These are phyloP conservation scores for Juncus effusus DNA, from an alignment of 176 grass and related monocot genomes.

Conservation along the genomic window DNA sequence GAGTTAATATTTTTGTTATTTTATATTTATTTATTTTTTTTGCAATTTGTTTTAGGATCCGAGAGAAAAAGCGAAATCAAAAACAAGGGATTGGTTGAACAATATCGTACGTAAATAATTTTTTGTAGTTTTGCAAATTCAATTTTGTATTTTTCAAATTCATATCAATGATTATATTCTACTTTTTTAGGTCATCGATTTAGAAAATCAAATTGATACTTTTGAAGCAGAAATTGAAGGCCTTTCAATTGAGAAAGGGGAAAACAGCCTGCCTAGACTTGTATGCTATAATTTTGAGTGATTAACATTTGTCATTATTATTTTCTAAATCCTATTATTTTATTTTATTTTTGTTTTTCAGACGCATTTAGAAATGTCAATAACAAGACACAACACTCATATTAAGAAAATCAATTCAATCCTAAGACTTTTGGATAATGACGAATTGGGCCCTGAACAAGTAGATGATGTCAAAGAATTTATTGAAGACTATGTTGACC, in stretches of 20 bases:
- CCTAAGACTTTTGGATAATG: constrained; percentile 95
- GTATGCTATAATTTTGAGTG: constrained; percentile 31
- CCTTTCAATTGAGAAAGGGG: constrained; percentile 93
- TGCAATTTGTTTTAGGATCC: constrained; percentile 56
- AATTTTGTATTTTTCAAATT: constrained; percentile 4
- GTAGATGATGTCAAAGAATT: constrained; percentile 97
- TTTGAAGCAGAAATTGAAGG: constrained; percentile 99
- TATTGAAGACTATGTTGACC: constrained; percentile 97
- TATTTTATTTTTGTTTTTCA: constrained; percentile 33
- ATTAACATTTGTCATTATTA: too few species aligned
- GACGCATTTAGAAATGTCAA: constrained; percentile 93
- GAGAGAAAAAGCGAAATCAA: constrained; percentile 91
- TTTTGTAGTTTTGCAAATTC: not conserved
- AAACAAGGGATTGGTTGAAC: constrained; percentile 98
- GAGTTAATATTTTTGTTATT: too few species aligned
- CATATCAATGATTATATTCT: not conserved
- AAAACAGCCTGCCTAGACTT: constrained; percentile 77
- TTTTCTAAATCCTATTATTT: not conserved
- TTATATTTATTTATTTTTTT: not conserved
- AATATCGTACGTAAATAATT: constrained; percentile 64
- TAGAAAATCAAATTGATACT: constrained; percentile 89
- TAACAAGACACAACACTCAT: constrained; percentile 87
- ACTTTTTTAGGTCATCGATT: constrained; percentile 75
- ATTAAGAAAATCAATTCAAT: constrained; percentile 95
- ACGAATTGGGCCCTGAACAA: constrained; percentile 96